phyloP scores from a whole-genome alignment of 2,329 filamentous ascomycete genomes.

The Penicillium sp. region DNA sequence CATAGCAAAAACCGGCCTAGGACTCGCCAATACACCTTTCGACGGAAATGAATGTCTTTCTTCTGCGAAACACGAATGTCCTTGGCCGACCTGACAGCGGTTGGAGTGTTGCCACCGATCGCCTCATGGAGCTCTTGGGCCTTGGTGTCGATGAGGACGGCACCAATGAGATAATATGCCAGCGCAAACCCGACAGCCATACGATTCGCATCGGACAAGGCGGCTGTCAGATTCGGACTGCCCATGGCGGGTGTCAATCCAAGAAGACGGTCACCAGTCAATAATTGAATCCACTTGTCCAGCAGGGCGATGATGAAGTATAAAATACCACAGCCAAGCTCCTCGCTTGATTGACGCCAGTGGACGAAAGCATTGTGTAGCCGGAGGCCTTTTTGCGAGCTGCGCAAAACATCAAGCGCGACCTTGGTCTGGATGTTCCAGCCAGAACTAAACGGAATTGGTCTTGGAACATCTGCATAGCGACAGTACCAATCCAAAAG shows the following conservation, averaged over 20 bases:
- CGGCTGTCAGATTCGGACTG: constrained; percentile 37
- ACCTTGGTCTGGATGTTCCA: constrained; percentile 62
- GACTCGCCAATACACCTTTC: constrained; percentile 55
- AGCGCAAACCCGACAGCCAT: constrained; percentile 58
- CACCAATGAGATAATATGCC: constrained; percentile 60
- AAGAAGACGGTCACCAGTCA: constrained; percentile 48
- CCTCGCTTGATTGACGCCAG: constrained; percentile 59
- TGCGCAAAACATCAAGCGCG: constrained; percentile 55
- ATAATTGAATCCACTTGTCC: constrained; percentile 57
- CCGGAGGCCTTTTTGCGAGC: constrained; percentile 57
- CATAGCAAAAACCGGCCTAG: constrained; percentile 53
- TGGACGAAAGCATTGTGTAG: constrained; percentile 61
- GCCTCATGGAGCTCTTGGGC: constrained; percentile 53
- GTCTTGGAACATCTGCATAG: constrained; percentile 50
- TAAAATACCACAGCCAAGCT: constrained; percentile 56
- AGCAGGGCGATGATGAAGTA: constrained; percentile 59
- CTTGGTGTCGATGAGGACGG: constrained; percentile 59
- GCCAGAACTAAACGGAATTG: constrained; percentile 57
- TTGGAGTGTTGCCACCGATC: constrained; percentile 46
- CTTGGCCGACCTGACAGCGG: constrained; percentile 44
- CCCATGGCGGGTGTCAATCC: constrained; percentile 43
- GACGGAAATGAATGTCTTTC: constrained; percentile 49
- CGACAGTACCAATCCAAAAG: constrained; percentile 58
- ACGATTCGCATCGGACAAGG: constrained; percentile 42
- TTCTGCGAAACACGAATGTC: constrained; percentile 50